Base-by-base conservation (phyloP, 2,329 filamentous ascomycete genomes). In the Nannizziopsis arthrosporioides region DNA sequence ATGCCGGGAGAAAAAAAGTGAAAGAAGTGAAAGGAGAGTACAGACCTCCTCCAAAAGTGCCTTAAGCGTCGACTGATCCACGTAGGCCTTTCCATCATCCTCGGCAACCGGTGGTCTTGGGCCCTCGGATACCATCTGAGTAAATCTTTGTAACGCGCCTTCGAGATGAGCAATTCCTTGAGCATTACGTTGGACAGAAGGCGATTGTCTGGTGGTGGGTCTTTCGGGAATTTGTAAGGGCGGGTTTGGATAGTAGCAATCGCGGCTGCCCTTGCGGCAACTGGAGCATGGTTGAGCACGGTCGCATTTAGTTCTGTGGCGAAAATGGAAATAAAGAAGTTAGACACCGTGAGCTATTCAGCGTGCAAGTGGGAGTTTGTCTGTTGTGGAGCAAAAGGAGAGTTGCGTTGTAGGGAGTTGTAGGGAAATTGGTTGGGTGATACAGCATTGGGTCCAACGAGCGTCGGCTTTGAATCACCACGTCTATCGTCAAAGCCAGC, bases 11-110 rank as follows among this genome's bases (percentile, higher is more conserved):
- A 27, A 27, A 7, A 27, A 27, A 27, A 37, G 47, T 49, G 52
- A 31, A 52, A 51, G n/a, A 56, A 48, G 50, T 55, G 45, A 27
- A 58, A 54, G 47, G 56, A 57, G 42, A 58, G 52, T 35, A 50
- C 60, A 50, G 39, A 63, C 60, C 47, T 56, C 55, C 46, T 50
- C 51, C 51, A 63, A 54, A 51, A 63, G 56, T 11, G 60, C 57
- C 27, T 55, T 56, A 61, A 60, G 63, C 53, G 61, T 61, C 42
- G 51, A 53, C 50, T 56, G 61, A 39, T 56, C 51, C 47, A 63
- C 55, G 56, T 63, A 63, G 50, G 53, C 59, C 35, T 54, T 51
- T 45, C 57, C 57, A 50, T 54, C 54, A 19, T 57, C 51, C 47
- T 53, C 47, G 39, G 61, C 50, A 31, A 53, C 57, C 44, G 62